Evolutionary conservation across 768 basidiomycete species (phyloP), one percentile per base, ranked within the genome.

Genomic region (Omphalotus guepiniiformis): DNA sequence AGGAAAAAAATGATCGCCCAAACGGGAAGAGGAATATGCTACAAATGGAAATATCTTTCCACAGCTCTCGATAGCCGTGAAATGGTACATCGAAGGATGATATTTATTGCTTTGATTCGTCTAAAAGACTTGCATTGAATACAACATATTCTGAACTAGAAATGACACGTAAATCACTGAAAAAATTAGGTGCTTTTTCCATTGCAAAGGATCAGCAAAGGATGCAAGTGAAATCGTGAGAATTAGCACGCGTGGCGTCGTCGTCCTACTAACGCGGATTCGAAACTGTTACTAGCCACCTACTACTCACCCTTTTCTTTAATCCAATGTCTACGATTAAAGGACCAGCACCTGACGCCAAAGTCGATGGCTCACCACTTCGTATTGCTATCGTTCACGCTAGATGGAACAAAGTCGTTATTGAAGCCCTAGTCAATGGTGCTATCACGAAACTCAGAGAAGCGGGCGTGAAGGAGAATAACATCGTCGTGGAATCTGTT

Each of bases 331-430:
- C 62, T 60, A 73, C 83, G 55, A 83, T 95, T 78, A 95, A 95
- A 72, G 88, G 90, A 32, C 76, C 83, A 42, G 70, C 76, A 13
- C 76, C 86, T 29, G 63, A 79, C 42, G 72, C 68, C 32, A 66
- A 76, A 28, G 78, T 80, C 72, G 90, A 97, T 58, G 94, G 94
- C 42, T 85, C 89, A 2, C 52, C 73, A 22, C 76, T 94, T 44
- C 85, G 94, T 48, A 69, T 96, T 43, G 90, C 89, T 59, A 94
- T 98, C 61, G 88, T 98, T 6, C 95, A 97, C 63, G 92, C 93
- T 15, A 75, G 93, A 69, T 99, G 96, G 96, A 99, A 99, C 72
- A 83, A 81, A 55, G 60, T 70, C 16, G 83, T 99, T 60, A 88
- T 98, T 59, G 84, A 89, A 11, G 81, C 91, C 9, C 80, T 99